Percentiles rank a stretch among this genome's conserved stretches.
phyloP scores from a whole-genome alignment of 257 asterid genomes.

The Echites panduratus region DNA sequence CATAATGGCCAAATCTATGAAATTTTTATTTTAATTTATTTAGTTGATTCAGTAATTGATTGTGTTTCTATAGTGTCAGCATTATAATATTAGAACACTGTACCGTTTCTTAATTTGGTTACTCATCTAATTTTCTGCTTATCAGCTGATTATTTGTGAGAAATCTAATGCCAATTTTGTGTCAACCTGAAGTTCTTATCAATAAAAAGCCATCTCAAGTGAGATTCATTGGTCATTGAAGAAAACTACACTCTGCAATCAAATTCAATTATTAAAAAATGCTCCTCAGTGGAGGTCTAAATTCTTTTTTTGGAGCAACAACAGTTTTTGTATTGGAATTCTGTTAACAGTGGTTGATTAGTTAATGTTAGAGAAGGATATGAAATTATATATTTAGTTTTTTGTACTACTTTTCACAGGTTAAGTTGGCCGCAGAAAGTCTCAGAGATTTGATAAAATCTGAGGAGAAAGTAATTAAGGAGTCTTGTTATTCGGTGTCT shows the following conservation, averaged over 20 bases:
- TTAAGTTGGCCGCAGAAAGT: constrained; percentile 46
- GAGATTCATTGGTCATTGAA: background rate
- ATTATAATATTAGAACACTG: background rate
- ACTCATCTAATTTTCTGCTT: background rate
- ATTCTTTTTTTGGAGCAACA: background rate
- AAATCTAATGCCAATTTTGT: background rate
- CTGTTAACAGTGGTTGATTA: background rate
- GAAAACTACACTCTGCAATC: background rate
- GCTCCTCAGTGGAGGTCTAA: no score
- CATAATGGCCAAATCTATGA: background rate
- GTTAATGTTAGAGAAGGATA: background rate
- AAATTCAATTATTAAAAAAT: no score
- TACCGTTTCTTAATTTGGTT: background rate
- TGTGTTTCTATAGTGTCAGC: background rate
- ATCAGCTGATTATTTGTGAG: background rate
- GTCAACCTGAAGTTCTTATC: background rate
- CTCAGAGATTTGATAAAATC: constrained; percentile 47
- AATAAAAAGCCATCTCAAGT: background rate
- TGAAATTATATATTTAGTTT: constrained; percentile 2
- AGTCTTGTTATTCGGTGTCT: constrained; percentile 61
- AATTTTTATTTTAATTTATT: background rate
- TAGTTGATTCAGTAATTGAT: background rate
- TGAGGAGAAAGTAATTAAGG: constrained; percentile 45
- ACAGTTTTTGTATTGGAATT: background rate
- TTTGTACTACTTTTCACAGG: constrained; percentile 37